Evolutionary conservation across 768 basidiomycete species (phyloP), one percentile per base, ranked within the genome.

Genomic region (Tylopilus subfusipes): DNA sequence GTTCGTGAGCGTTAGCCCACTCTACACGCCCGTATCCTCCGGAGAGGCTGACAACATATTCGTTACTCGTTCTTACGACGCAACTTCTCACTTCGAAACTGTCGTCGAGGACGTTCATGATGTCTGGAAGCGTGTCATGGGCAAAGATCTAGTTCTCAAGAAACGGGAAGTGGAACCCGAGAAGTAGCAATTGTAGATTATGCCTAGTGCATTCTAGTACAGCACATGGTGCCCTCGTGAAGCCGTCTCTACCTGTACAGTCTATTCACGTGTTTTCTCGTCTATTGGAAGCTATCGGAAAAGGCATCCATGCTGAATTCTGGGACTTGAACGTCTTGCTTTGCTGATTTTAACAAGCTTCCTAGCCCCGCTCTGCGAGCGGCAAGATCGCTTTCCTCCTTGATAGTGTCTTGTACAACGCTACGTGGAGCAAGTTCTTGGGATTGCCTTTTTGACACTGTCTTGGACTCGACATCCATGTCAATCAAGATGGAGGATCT

Each of bases 41-140:
- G 97, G 97, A 53, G 68, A 81, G 57, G 73, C 76, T 42, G 95
- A 99, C 77, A 90, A 93, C 69, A 91, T 99, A 69, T 99, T 90
- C 78, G 86, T 99, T 75, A 99, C 97, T 51, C 88, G 88, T 52
- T 97, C 94, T 16, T 99, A 98, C 74, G 97, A 99, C 69, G 96
- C 97, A 9, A 98, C 97, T 12, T 94, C 92, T 27, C 97, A 99
- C 76, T 98, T 99, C 70, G 97, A 99, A 79, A 97, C 93, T 25
- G 95, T 98, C 44, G 93, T 96, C 24, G 93, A 98, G 48, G 96
- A 99, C 56, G 97, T 99, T 34, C 87, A 89, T 57, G 90, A 98
- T 72, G 92, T 98, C 39, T 99, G 93, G 93, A 85, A 88, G 77
- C 81, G 95, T 51, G 84, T 96, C 50, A 78, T 80, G 4, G 93